phyloP scores from a whole-genome alignment of 345 rosid species.

The Gossypium raimondii region DNA sequence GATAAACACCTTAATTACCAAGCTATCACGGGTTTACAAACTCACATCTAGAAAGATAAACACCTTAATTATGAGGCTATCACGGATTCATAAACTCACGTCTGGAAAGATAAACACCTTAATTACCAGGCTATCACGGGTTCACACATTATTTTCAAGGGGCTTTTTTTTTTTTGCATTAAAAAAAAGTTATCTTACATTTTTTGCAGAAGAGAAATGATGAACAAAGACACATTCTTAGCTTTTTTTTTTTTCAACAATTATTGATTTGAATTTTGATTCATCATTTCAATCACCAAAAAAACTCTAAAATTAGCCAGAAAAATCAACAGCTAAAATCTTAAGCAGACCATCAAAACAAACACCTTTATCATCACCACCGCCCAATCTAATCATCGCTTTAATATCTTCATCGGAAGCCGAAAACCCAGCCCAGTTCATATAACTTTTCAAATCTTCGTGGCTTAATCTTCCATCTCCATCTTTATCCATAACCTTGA shows the following conservation, averaged over 20 bases:
- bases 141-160: no score
- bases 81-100: fast-evolving
- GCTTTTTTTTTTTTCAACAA: no score
- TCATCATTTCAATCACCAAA: no score
- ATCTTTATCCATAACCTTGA: constrained; percentile 72
- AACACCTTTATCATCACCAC: constrained; percentile 46
- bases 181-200: neutral
- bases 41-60: fast-evolving
- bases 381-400: constrained; percentile 64
- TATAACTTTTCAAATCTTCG: constrained; percentile 59
- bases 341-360: constrained; percentile 51
- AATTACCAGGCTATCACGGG: no score
- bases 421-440: constrained; percentile 60
- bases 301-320: neutral
- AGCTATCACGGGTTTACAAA: no score
- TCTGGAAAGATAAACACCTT: fast-evolving
- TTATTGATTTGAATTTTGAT: no score
- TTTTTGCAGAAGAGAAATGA: neutral
- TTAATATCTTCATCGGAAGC: constrained; percentile 58
- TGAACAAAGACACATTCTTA: neutral
- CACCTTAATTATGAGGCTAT: no score
- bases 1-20: no score
- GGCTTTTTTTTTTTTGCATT: neutral
- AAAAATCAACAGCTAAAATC: constrained; percentile 42
- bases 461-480: constrained; percentile 74